A percentile compares a stretch with the other conserved stretches of the same genome.
These are phyloP conservation scores for Carex scoparia DNA, from an alignment of 176 grass and related monocot species.

Conservation along the genomic window DNA sequence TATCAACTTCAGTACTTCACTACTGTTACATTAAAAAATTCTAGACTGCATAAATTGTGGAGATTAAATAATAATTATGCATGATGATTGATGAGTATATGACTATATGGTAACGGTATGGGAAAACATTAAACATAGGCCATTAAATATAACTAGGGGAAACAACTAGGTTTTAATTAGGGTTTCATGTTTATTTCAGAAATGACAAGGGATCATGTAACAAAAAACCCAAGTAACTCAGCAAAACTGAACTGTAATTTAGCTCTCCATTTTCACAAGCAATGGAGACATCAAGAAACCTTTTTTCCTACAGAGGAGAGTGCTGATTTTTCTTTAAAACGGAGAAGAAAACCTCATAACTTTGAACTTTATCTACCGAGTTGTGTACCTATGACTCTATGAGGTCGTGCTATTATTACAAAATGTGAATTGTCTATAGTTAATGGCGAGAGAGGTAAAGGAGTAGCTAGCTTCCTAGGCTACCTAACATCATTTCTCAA, in stretches of 20 bases:
- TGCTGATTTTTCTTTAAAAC: not conserved
- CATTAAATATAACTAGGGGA: slow-evolving; percentile 6
- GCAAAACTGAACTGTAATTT: not conserved
- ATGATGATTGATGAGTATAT: slow-evolving; percentile 2
- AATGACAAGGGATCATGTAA: not conserved
- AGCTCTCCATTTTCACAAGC: not conserved
- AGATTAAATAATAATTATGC: slow-evolving; percentile 10
- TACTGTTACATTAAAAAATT: slow-evolving; percentile 1
- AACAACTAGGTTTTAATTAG: slow-evolving; percentile 17
- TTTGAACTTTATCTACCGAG: not conserved
- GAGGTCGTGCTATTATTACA: not conserved
- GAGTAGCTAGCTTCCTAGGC: not conserved
- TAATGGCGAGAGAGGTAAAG: not conserved
- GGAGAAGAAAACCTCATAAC: not conserved
- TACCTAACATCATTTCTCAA: not conserved
- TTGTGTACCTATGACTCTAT: not conserved
- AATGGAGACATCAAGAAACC: not conserved
- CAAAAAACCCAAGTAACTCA: not conserved
- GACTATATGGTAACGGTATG: slow-evolving; percentile 9
- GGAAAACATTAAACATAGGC: not conserved
- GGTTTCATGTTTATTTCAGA: slow-evolving; percentile 1
- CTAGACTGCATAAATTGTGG: not conserved
- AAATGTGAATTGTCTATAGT: not conserved
- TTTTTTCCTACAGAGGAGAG: not conserved
- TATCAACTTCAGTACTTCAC: not conserved